Evolutionary conservation across 192 early-diverging fungal species (phyloP).

Genomic region (Rhizophagus prolifer): DNA sequence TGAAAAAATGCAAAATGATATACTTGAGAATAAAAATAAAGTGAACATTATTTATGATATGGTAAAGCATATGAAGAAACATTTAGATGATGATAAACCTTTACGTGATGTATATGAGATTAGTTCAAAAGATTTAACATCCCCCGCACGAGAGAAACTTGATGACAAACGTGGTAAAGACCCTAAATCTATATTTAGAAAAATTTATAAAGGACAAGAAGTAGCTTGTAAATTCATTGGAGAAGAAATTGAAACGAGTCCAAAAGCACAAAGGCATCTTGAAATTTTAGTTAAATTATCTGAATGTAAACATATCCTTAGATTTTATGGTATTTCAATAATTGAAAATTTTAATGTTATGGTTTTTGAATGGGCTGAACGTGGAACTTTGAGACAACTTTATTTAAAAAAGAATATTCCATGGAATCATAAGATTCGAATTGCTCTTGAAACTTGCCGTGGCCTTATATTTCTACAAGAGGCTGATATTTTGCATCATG

Average conservation of each 20-base stretch:
- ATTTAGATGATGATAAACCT: too few relatives aligned
- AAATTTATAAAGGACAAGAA: too few relatives aligned
- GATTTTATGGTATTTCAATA: slow-evolving; percentile 18
- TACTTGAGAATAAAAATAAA: too few relatives aligned
- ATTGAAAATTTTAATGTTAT: background rate
- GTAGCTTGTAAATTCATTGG: too few relatives aligned
- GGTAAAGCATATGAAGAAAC: too few relatives aligned
- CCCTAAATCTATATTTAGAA: too few relatives aligned
- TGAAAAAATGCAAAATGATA: too few relatives aligned
- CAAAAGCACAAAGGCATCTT: background rate
- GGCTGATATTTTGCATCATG: slow-evolving; percentile 22
- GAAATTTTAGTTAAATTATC: slow-evolving; percentile 1
- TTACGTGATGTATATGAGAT: too few relatives aligned
- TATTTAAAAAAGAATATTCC: background rate
- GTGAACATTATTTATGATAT: too few relatives aligned
- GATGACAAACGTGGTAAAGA: too few relatives aligned
- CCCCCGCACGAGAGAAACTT: too few relatives aligned
- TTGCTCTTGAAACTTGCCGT: slow-evolving; percentile 14
- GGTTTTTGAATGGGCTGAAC: slow-evolving; percentile 26
- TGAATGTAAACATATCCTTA: background rate
- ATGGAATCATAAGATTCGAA: background rate
- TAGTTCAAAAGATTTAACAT: too few relatives aligned
- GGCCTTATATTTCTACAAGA: slow-evolving; percentile 22
- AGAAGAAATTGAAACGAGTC: background rate
- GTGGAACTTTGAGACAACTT: background rate